phyloP scores from a whole-genome alignment of 179 eudicot genomes.

The Pouteria campechiana region DNA sequence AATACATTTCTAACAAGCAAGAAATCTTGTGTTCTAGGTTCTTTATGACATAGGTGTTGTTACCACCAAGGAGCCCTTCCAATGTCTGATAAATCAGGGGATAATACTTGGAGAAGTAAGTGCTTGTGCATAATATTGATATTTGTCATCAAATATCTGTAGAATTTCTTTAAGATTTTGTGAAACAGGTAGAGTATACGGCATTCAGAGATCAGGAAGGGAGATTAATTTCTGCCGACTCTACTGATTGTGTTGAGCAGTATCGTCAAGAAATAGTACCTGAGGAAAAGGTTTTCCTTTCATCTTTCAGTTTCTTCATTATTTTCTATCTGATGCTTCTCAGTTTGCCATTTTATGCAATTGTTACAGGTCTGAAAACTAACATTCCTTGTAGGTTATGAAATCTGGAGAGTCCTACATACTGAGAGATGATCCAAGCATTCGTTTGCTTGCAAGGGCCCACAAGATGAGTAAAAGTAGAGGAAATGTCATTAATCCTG shows the following conservation, averaged over 20 bases:
- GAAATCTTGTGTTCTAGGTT: conserved; percentile 45
- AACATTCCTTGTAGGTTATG: conserved; percentile 37
- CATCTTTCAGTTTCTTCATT: neutral
- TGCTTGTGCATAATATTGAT: too few species aligned
- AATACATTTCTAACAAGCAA: too few species aligned
- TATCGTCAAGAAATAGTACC: conserved; percentile 59
- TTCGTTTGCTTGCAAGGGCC: conserved; percentile 70
- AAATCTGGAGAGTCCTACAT: conserved; percentile 84
- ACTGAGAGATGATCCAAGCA: conserved; percentile 63
- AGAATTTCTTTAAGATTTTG: conserved; percentile 14
- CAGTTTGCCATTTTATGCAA: neutral
- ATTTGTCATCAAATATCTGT: too few species aligned
- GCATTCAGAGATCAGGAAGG: conserved; percentile 64
- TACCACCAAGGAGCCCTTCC: conserved; percentile 92
- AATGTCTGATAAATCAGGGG: conserved; percentile 98
- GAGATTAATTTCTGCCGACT: conserved; percentile 66
- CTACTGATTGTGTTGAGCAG: conserved; percentile 24
- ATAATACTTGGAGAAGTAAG: conserved; percentile 96
- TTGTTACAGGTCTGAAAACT: neutral
- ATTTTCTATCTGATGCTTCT: neutral
- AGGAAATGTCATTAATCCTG: conserved; percentile 94
- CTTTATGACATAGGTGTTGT: conserved; percentile 93
- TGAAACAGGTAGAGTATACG: conserved; percentile 75
- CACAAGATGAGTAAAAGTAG: conserved; percentile 97
- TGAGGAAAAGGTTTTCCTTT: conserved; percentile 50